Base-by-base conservation (phyloP, 1,284 basidiomycete genomes). In the Mycena citricolor region DNA sequence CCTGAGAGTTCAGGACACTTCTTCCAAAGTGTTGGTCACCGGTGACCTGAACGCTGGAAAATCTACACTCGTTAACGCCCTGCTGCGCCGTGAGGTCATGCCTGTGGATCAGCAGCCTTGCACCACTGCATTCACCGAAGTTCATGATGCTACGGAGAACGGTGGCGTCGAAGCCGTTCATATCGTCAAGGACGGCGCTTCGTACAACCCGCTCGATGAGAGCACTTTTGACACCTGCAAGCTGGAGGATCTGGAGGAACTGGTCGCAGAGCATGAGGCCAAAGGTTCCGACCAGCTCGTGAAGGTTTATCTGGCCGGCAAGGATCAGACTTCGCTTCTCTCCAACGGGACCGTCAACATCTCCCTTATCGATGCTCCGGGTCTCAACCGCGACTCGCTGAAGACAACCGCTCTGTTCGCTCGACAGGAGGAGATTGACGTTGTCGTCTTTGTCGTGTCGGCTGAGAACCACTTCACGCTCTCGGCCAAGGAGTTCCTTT, bases 391-490 rank as follows among this genome's bases (percentile, higher is more conserved):
- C 45, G 97, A 99, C 66, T 93, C 86, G 46, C 68, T 95, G 60
- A 92, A 97, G 72, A 99, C 97, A 0, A 99, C 95, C 2, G 91
- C 93, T 7, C 74, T 98, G 35, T 99, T 99, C 61, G 83, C 94
- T 14, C 90, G 93, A 24, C 95, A 99, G 65, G 91, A 97, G 64
- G 94, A 98, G 68, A 99, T 99, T 43, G 97, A 99, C 61, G 95
- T 99, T 21, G 84, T 99, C 44, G 94, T 99, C 42, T 99, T 99
- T 64, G 94, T 98, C 54, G 94, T 98, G 36, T 94, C 90, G 1
- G 94, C 97, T 6, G 95, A 98, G 70, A 99, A 99, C 67, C 95
- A 99, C 73, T 97, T 99, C 63, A 99, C 97, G 0, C 77, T 97
- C 6, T 95, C 92, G 1, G 90, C 93, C 8, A 91, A 90, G 61